These are phyloP conservation scores for Clitopilus passeckerianus DNA, from an alignment of 768 basidiomycete genomes.

Conservation along the genomic window DNA sequence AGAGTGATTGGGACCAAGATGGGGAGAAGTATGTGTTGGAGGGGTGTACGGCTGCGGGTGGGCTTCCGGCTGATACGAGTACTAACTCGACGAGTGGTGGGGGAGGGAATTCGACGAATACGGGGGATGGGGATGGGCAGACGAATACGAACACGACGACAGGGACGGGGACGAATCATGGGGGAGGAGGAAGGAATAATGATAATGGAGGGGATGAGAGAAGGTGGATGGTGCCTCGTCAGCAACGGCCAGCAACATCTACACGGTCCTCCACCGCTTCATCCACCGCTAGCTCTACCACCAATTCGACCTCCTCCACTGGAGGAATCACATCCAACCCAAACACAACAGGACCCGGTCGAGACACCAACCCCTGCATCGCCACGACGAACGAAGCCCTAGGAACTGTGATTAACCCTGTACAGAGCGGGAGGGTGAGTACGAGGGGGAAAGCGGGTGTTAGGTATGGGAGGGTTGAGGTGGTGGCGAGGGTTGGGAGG, in stretches of 20 bases:
- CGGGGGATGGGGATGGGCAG: background rate
- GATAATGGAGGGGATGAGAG: background rate
- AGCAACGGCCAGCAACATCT: background rate
- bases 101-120: background rate
- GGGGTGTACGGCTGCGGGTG: slow-evolving; percentile 46
- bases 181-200: background rate
- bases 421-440: slow-evolving; percentile 69
- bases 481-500: slow-evolving; percentile 56
- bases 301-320: background rate
- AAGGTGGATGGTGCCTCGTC: background rate
- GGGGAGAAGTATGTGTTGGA: slow-evolving; percentile 63
- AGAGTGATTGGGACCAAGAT: slow-evolving; percentile 41
- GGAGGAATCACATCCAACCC: slow-evolving; percentile 6
- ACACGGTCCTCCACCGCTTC: background rate
- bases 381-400: slow-evolving; percentile 22
- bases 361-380: slow-evolving; percentile 34
- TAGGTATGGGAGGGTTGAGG: slow-evolving; percentile 55
- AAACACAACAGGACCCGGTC: slow-evolving; percentile 9
- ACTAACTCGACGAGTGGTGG: slow-evolving; percentile 11
- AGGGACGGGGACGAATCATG: too few species aligned
- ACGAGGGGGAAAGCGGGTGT: slow-evolving; percentile 59
- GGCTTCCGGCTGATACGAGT: slow-evolving; percentile 14
- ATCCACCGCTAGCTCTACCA: background rate
- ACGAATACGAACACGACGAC: slow-evolving; percentile 6
- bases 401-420: slow-evolving; percentile 62